phyloP scores from a whole-genome alignment of 306 rosid species.

The Quercus glauca region DNA sequence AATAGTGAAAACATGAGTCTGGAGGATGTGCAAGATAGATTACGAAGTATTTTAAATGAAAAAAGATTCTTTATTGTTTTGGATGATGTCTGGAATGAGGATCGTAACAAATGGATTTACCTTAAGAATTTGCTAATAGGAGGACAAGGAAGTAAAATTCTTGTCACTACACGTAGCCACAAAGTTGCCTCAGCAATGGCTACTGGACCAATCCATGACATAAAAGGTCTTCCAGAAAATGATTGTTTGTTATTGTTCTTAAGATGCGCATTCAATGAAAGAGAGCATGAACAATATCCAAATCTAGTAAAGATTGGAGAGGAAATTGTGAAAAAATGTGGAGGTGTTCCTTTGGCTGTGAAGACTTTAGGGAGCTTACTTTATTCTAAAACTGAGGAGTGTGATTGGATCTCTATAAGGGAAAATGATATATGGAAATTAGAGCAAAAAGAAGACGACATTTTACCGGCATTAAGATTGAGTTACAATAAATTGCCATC shows the following conservation, averaged over 20 bases:
- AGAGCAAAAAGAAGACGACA: neutral
- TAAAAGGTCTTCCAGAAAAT: slow-evolving; percentile 22
- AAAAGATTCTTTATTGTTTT: slow-evolving; percentile 32
- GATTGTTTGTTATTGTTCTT: slow-evolving; percentile 41
- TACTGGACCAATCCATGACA: slow-evolving; percentile 2
- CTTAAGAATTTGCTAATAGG: slow-evolving; percentile 22
- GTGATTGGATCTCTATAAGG: slow-evolving; percentile 16
- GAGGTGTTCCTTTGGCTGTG: slow-evolving; percentile 24
- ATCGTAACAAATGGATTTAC: slow-evolving; percentile 22
- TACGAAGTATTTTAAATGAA: neutral
- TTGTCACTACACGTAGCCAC: slow-evolving; percentile 34
- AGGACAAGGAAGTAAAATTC: slow-evolving; percentile 34
- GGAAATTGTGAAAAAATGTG: slow-evolving; percentile 27
- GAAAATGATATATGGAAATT: neutral
- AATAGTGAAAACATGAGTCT: neutral
- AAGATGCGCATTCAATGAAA: slow-evolving; percentile 17
- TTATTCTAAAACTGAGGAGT: slow-evolving; percentile 7
- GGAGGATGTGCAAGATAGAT: neutral
- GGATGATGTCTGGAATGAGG: slow-evolving; percentile 47
- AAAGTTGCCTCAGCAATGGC: slow-evolving; percentile 27
- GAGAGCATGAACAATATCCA: neutral
- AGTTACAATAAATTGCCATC: slow-evolving; percentile 15
- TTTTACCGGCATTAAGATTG: slow-evolving; percentile 18
- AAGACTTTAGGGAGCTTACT: slow-evolving; percentile 29
- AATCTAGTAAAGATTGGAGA: slow-evolving; percentile 25